Percentiles rank a stretch among this genome's conserved stretches.
Conservation (phyloP, 2,329 filamentous ascomycete species). For the Bipolaris cookei region DNA sequence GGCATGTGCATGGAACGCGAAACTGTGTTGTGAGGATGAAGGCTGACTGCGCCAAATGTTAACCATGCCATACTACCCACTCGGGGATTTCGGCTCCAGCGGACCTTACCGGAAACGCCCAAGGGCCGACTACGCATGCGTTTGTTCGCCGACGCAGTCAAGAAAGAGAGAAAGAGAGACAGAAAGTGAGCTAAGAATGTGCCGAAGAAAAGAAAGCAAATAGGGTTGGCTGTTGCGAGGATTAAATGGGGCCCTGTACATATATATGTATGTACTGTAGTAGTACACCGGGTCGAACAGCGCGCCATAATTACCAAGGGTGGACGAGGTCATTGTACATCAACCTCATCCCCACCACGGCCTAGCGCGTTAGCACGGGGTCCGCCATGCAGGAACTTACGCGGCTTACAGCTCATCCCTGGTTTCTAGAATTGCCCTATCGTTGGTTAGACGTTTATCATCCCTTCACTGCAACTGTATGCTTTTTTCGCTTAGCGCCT, state of each 20-base stretch:
- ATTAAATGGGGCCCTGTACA: conserved; percentile 19
- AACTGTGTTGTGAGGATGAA: conserved; percentile 31
- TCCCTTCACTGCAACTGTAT: not conserved
- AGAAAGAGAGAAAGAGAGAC: too few species aligned
- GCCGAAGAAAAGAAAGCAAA: not conserved
- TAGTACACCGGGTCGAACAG: not conserved
- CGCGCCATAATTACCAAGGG: conserved; percentile 4
- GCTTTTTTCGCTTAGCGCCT: too few species aligned
- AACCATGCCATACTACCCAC: conserved; percentile 14
- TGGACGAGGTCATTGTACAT: conserved; percentile 24
- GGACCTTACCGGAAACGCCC: conserved; percentile 32
- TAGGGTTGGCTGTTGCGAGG: not conserved
- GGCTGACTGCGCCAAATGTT: conserved; percentile 25
- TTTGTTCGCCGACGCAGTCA: conserved; percentile 28
- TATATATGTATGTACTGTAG: too few species aligned
- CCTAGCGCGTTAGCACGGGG: conserved; percentile 17
- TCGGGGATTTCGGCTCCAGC: not conserved
- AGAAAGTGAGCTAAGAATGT: not conserved
- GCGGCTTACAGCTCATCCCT: conserved; percentile 15
- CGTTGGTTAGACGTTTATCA: conserved; percentile 15
- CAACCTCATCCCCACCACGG: conserved; percentile 9
- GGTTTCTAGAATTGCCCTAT: conserved; percentile 25
- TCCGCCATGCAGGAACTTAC: conserved; percentile 28
- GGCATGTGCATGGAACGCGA: conserved; percentile 38
- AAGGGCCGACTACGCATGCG: conserved; percentile 32